Base-by-base conservation (phyloP, 2,329 filamentous ascomycete species). In the Plectosphaerella plurivora region DNA sequence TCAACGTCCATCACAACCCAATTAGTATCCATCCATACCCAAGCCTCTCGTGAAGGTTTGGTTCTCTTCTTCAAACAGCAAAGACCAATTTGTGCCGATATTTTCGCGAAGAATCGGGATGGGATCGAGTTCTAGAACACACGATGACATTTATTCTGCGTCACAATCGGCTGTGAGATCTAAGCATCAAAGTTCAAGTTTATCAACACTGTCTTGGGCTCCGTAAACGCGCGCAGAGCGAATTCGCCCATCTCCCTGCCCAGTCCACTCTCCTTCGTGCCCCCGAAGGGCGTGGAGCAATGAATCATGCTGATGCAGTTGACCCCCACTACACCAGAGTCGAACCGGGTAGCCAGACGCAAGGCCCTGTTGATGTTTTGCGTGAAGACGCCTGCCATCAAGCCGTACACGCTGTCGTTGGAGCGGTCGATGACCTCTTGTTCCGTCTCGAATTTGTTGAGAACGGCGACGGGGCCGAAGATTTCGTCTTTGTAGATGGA, bases 301-400 rank as follows among this genome's bases (percentile, higher is more conserved):
- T 73, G 71, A 52, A 65, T 61, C 16, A 69, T 56, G 51, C 65
- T 69, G 47, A 73, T 62, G 45, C 67, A 70, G 57, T 89, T 89
- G 63, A 89, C 80, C 72, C 84, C 87, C 4, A 89, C 84, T 78
- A 87, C 87, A 28, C 86, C 86, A 12, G 82, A 78, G 65, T 88
- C 83, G 45, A 89, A 72, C 46, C 74, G 71, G 3, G 74, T 69
- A 2, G 76, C 72, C 3, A 82, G 67, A 1, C 78, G 73, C 62
- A 82, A 78, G 3, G 83, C 86, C 58, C 78, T 79, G 60, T 80
- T 79, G 60, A 89, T 81, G 62, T 88, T 79, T 59, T 80, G 72
- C 0, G 81, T 87, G 63, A 85, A 86, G 2, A 87, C 73, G 0
- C 64, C 65, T 2, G 73, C 72, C 58, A 77, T 68, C 2, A 73